Base-by-base conservation (phyloP, 306 rosid species). In the Malus sylvestris region DNA sequence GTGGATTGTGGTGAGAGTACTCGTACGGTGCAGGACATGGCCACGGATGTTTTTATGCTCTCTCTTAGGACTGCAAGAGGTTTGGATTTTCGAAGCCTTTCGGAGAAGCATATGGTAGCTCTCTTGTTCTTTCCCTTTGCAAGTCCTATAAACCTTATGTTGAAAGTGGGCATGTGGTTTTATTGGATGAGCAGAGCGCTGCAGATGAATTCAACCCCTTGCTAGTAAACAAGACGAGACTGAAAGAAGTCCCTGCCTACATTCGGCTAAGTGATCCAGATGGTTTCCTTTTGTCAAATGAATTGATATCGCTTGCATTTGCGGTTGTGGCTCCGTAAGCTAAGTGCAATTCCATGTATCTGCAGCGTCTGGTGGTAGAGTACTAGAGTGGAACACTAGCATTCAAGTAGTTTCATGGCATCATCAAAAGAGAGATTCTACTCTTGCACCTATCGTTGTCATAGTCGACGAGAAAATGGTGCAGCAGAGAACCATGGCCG, bases 251-350 rank as follows among this genome's bases (percentile, higher is more conserved):
- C 65, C 65, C 84, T 75, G 89, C 88, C 22, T 84, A 83, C 75
- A 75, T 92, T 69, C 80, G 99, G 76, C 87, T 92, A 29, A 89
- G 93, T 79, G 98, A 95, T 73, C 99, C 99, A 30, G 90, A 92
- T 72, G 97, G 99, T 75, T 95, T 95, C 81, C 93, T 95, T 62
- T 83, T 95, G 79, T 95, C 97, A 40, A 90, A 92, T 78, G 98
- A 92, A 75, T 72, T 96, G 66, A 96, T 96, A 83, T 78, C 99
- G 63, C 88, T 84, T 58, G 99, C 98, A 71, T 92, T 96, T 81
- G 70, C 89, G 73, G 90, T 72, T 57, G 77, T 89, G 73, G 89
- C 93, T 72, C 90, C 97, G 60, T 87, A 84, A 83, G 68, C 35
- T 22, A 42, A 16, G 27, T 9, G 66, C 27, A 45, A 76, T 25